Evolutionary conservation across 352 stramenopile genomes (phyloP), one percentile per base, ranked within the genome.

Genomic region (Phytophthora cajani): DNA sequence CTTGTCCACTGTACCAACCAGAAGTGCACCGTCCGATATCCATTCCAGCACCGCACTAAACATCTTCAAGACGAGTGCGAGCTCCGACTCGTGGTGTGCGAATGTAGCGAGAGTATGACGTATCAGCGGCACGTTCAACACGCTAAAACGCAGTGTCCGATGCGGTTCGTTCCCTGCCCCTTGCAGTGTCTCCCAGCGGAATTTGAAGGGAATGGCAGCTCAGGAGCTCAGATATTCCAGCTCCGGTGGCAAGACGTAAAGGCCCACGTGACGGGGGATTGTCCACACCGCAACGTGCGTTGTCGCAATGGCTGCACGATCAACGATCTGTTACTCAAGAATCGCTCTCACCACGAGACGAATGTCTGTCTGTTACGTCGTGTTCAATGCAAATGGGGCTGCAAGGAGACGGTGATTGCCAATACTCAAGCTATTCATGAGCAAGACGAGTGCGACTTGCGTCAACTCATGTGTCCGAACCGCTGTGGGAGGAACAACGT

Each of bases 291-390:
- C 8, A 65, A 71, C 14, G 85, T 93, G 55, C 87, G 85, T 10
- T 94, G 87, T 57, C 85, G 82, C 64, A 91, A 92, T 55, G 85
- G 87, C 47, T 94, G 87, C 53, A 60, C 51, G 7, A 66, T 72
- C 8, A 82, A 67, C 30, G 74, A 78, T 44, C 32, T 93, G 38
- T 52, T 84, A 16, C 62, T 69, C 27, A 78, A 79, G 36, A 65
- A 87, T 42, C 87, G 85, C 16, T 55, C 69, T 11, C 6, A 64
- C 17, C 87, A 94, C 56, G 87, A 94, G 50, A 64, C 58, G 5
- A 30, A 62, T 1, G 23, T 71, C 2, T 94, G 85, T 54, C 25
- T 64, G 1, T 66, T 92, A 25, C 85, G 85, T 12, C 79, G 79
- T 33, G 79, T 93, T 42, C 14, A 30, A 17, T 94, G 84, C 55